phyloP scores from a whole-genome alignment of 306 rosid genomes.

The Prunus padus region DNA sequence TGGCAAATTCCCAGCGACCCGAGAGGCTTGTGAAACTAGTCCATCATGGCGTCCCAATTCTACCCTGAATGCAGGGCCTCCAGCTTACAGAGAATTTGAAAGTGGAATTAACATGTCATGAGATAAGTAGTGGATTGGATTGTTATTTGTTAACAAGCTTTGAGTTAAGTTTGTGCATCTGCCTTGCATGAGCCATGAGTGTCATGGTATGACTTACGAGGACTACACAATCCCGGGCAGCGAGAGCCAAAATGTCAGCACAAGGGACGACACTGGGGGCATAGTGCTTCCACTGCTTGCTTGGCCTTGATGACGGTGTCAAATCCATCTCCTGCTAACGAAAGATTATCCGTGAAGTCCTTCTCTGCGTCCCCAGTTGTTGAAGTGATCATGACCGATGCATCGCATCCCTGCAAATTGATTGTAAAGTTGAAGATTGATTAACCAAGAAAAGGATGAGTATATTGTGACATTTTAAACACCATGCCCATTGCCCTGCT shows the following conservation, averaged over 20 bases:
- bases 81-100: conserved; percentile 38
- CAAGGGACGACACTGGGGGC: conserved; percentile 82
- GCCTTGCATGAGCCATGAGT: not conserved
- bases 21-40: conserved; percentile 50
- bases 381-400: conserved; percentile 56
- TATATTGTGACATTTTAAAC: not conserved
- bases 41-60: conserved; percentile 87
- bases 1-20: conserved; percentile 57
- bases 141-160: not conserved
- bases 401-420: conserved; percentile 74
- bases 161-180: too few relatives aligned
- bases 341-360: conserved; percentile 56
- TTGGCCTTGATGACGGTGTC: conserved; percentile 79
- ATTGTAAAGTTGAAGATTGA: not conserved
- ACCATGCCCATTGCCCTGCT: not conserved
- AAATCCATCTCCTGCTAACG: conserved; percentile 88
- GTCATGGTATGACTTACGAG: conserved; percentile 38
- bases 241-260: conserved; percentile 75
- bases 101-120: not conserved
- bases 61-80: conserved; percentile 69
- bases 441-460: not conserved
- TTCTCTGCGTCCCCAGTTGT: conserved; percentile 78
- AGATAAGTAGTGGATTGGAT: not conserved
- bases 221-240: conserved; percentile 68
- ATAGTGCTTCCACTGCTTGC: conserved; percentile 60